Evolutionary conservation across 768 basidiomycete species (phyloP).

Genomic region (Lactarius tabidus): DNA sequence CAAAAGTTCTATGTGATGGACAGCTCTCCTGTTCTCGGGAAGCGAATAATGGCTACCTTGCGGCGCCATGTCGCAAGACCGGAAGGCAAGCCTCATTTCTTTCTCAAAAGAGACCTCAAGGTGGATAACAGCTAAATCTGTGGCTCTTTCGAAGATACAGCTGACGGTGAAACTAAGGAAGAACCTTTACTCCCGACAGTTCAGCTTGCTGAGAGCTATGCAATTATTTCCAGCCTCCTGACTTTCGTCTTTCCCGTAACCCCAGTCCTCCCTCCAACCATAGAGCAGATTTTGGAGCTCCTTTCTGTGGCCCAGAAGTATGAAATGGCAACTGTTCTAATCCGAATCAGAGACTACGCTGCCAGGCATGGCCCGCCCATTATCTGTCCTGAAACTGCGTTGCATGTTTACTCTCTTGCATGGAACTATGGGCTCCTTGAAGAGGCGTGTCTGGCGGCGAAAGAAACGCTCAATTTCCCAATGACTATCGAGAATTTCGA

Average conservation of each 20-base stretch:
- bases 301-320: conserved; percentile 12
- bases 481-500: neutral
- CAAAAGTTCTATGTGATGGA: conserved; percentile 2
- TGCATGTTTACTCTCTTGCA: neutral
- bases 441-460: neutral
- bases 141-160: no score
- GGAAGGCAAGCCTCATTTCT: no score
- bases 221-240: neutral
- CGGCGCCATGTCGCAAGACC: no score
- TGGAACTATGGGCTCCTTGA: neutral
- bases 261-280: neutral
- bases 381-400: neutral
- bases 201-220: neutral
- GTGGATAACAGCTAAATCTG: no score
- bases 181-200: no score
- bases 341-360: neutral
- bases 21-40: conserved; percentile 28
- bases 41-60: no score
- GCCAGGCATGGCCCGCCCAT: no score
- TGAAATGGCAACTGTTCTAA: neutral
- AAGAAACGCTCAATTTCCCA: neutral
- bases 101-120: no score
- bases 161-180: no score
- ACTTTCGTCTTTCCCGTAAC: neutral
- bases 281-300: conserved; percentile 4